These are phyloP conservation scores for Rhexocercosporidium sp. DNA, from an alignment of 2,329 filamentous ascomycete genomes.

Conservation along the genomic window DNA sequence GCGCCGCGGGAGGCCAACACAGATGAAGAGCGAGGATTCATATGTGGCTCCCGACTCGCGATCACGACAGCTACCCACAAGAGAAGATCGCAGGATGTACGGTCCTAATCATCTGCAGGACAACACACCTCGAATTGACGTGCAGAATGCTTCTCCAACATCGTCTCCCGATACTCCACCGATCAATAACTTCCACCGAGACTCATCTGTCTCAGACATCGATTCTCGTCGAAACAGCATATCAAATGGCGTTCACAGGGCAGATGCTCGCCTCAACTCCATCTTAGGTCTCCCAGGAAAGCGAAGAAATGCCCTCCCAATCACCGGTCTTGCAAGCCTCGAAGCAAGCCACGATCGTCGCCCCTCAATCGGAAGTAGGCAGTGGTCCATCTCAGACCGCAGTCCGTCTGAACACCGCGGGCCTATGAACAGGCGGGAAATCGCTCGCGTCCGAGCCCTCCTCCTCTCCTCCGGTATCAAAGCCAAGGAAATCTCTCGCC, in stretches of 20 bases:
- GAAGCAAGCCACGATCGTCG: constrained; percentile 39
- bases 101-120: constrained; percentile 51
- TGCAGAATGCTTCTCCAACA: constrained; percentile 44
- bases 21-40: constrained; percentile 34
- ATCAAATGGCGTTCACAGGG: constrained; percentile 30
- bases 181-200: constrained; percentile 18
- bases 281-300: constrained; percentile 42
- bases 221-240: constrained; percentile 34
- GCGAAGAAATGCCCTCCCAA: constrained; percentile 45
- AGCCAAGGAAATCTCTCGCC: constrained; percentile 77
- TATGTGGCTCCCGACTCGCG: constrained; percentile 39
- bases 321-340: constrained; percentile 51
- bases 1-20: constrained; percentile 42
- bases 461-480: constrained; percentile 88
- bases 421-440: constrained; percentile 70
- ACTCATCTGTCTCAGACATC: constrained; percentile 39
- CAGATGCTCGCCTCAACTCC: constrained; percentile 43
- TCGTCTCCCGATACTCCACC: constrained; percentile 33
- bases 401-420: constrained; percentile 45
- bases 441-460: constrained; percentile 77
- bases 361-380: constrained; percentile 41
- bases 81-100: constrained; percentile 46
- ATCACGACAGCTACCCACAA: constrained; percentile 46
- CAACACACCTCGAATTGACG: constrained; percentile 55
- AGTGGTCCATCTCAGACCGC: constrained; percentile 59